Conservation (phyloP, 2,329 filamentous ascomycete genomes). For the Phaeosphaeriaceae sp. region DNA sequence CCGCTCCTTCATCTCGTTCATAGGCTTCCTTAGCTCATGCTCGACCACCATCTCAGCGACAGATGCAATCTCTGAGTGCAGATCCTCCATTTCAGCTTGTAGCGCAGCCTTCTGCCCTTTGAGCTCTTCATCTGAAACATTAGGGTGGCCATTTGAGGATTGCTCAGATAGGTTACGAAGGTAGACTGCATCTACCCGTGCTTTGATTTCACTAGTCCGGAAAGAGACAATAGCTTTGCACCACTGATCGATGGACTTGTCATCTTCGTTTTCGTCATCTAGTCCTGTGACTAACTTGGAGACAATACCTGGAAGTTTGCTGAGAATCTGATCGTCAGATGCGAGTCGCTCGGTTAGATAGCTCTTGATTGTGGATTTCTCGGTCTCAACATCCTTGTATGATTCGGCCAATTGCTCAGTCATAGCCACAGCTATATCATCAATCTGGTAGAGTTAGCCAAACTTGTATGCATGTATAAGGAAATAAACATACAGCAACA, state of each 20-base stretch:
- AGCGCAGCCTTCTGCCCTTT: conserved; percentile 60
- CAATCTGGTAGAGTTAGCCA: conserved; percentile 25
- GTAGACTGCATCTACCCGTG: conserved; percentile 60
- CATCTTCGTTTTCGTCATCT: conserved; percentile 57
- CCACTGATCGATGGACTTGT: conserved; percentile 62
- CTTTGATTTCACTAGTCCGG: conserved; percentile 50
- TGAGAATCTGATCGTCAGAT: conserved; percentile 70
- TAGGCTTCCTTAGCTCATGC: conserved; percentile 69
- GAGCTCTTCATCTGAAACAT: conserved; percentile 50
- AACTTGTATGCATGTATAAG: accelerated
- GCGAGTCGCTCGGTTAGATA: conserved; percentile 59
- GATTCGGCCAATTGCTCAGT: conserved; percentile 46
- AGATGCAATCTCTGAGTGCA: conserved; percentile 72
- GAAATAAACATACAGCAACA: conserved; percentile 33
- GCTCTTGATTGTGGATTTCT: conserved; percentile 55
- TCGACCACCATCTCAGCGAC: conserved; percentile 75
- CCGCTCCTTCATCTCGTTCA: conserved; percentile 52
- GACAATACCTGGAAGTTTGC: conserved; percentile 70
- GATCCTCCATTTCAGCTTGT: conserved; percentile 70
- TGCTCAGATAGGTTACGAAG: conserved; percentile 47
- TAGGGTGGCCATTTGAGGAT: conserved; percentile 10
- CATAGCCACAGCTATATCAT: conserved; percentile 38
- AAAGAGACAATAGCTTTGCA: conserved; percentile 54
- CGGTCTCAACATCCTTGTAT: conserved; percentile 58
- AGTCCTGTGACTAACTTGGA: conserved; percentile 61